Conservation (phyloP, 192 early-diverging fungal species). For the Anaeromyces robustus region DNA sequence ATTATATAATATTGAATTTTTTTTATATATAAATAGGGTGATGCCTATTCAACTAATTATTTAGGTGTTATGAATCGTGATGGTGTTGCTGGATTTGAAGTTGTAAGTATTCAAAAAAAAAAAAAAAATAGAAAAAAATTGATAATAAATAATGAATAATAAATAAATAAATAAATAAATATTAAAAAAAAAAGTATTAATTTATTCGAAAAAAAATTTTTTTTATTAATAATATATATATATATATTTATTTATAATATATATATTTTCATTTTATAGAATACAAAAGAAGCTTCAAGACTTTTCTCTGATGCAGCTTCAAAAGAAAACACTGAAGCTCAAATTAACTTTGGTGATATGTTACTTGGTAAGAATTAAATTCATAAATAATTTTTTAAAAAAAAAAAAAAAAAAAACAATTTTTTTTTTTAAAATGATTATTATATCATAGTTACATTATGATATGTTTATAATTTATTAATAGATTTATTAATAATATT, state of each 20-base stretch:
- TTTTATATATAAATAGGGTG: neutral
- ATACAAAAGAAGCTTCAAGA: conserved; percentile 35
- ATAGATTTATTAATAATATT: too few species aligned
- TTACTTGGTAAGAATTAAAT: conserved; percentile 13
- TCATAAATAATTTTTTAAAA: neutral
- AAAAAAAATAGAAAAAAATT: too few species aligned
- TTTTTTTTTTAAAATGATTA: too few species aligned
- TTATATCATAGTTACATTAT: too few species aligned
- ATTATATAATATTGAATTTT: too few species aligned
- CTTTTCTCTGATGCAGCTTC: conserved; percentile 56
- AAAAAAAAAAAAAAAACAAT: too few species aligned
- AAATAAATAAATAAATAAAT: neutral
- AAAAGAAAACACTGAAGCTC: conserved; percentile 55
- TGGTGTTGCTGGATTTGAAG: neutral
- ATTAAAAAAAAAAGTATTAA: too few species aligned
- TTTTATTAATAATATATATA: too few species aligned
- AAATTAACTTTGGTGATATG: conserved; percentile 52
- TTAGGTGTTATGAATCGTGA: neutral
- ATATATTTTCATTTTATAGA: conserved; percentile 14
- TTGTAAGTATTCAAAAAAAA: neutral
- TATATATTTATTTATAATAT: too few species aligned
- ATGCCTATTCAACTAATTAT: neutral
- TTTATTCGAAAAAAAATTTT: too few species aligned
- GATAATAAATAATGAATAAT: too few species aligned
- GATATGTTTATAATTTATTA: too few species aligned